Evolutionary conservation across 2,329 filamentous ascomycete genomes (phyloP).

Genomic region (Penicillium psychrosexuale): DNA sequence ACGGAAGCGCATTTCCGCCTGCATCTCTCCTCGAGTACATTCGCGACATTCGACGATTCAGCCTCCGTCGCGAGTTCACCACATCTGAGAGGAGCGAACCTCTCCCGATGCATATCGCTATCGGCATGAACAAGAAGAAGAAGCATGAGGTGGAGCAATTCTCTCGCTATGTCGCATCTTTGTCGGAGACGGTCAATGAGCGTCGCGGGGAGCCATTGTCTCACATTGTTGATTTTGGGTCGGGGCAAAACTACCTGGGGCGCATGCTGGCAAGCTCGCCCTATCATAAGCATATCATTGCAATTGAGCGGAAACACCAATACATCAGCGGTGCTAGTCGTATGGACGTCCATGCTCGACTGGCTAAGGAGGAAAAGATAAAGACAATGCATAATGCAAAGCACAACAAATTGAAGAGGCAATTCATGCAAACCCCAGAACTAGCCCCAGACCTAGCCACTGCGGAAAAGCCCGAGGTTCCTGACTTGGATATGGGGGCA

Average conservation of each 20-base stretch:
- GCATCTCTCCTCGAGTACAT: constrained; percentile 67
- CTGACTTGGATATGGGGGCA: constrained; percentile 1
- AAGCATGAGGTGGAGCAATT: constrained; percentile 90
- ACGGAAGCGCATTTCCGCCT: constrained; percentile 45
- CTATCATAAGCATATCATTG: constrained; percentile 82
- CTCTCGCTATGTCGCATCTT: constrained; percentile 73
- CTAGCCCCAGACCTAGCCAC: constrained; percentile 1
- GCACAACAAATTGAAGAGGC: constrained; percentile 49
- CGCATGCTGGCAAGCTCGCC: constrained; percentile 79
- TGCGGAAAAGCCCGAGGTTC: constrained; percentile 5
- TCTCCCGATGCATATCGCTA: constrained; percentile 68
- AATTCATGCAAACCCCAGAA: constrained; percentile 18
- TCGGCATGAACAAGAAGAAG: constrained; percentile 97
- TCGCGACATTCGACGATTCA: constrained; percentile 64
- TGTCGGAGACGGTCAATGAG: constrained; percentile 56
- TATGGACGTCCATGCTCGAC: constrained; percentile 77
- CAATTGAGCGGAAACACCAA: constrained; percentile 80
- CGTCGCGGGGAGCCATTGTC: constrained; percentile 57
- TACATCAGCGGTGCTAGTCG: constrained; percentile 83
- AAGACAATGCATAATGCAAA: constrained; percentile 59
- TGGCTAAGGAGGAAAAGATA: constrained; percentile 65
- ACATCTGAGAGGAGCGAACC: constrained; percentile 43
- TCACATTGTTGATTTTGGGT: constrained; percentile 93
- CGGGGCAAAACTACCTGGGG: constrained; percentile 93
- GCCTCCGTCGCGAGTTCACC: constrained; percentile 62